Base-by-base conservation (phyloP, 495 filamentous ascomycete genomes). In the Pseudotulostoma volvatum region DNA sequence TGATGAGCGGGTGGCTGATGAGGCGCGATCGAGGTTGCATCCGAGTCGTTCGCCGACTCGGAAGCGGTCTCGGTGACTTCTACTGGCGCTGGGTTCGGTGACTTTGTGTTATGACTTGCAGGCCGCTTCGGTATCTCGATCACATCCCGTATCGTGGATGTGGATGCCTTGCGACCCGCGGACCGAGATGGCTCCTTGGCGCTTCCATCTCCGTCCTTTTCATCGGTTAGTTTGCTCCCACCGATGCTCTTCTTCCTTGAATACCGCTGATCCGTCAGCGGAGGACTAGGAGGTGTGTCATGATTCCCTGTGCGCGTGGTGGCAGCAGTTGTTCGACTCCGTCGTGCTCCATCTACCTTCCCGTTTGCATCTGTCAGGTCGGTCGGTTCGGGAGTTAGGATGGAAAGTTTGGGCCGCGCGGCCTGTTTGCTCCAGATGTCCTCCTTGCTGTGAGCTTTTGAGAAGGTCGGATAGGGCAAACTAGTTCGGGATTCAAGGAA, bases 391-490 rank as follows among this genome's bases (percentile, higher is more conserved):
- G 84, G 84, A 0, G 84, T 90, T 40, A 74, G 76, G 21, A 77
- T 77, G 40, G 70, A 68, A 4, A 55, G 51, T 40, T 56, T 59
- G 18, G 53, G 58, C 28, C 60, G 50, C 38, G 73, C 38, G 44
- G 76, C 71, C 40, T 77, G 74, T 46, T 68, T 67, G 52, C 69
- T 74, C 35, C 67, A 62, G 28, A 92, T 65, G 34, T 73, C 68
- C 52, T 92, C 84, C 54, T 84, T 88, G 70, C 83, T 90, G 53
- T 92, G 80, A 25, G 78, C 77, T 55, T 93, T 93, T 51, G 79
- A 87, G 61, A 93, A 90, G 13, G 63, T 68, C 3, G 87, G 86
- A 52, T 95, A 95, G 9, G 84, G 77, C 16, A 81, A 55, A 61
- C 70, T 84, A 44, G 71, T 66, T 47, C 63, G 69, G 37, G 66